A percentile compares a stretch with the other conserved stretches of the same genome.
These are phyloP conservation scores for Penicillium parvum DNA, from an alignment of 495 filamentous ascomycete genomes.

Conservation along the genomic window DNA sequence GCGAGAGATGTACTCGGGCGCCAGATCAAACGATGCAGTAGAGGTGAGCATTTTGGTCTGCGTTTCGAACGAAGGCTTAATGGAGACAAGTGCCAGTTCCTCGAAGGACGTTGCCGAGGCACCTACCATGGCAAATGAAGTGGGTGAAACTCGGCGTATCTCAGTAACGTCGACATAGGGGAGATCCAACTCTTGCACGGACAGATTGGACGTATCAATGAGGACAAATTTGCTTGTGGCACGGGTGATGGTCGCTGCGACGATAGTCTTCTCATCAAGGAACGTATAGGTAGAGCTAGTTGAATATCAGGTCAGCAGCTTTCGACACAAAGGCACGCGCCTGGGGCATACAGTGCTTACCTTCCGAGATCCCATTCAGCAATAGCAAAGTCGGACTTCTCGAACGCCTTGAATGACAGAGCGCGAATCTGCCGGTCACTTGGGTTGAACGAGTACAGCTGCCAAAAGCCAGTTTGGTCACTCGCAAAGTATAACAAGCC, in stretches of 20 bases:
- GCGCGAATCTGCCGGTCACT: neutral
- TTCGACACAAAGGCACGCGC: too few relatives aligned
- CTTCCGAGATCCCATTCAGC: slow-evolving; percentile 37
- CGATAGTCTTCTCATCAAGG: slow-evolving; percentile 33
- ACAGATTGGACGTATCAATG: slow-evolving; percentile 14
- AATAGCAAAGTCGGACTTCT: slow-evolving; percentile 37
- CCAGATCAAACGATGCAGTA: slow-evolving; percentile 18
- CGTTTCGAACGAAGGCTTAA: slow-evolving; percentile 6
- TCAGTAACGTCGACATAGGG: slow-evolving; percentile 21
- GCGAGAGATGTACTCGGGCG: slow-evolving; percentile 30
- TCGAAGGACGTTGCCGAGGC: slow-evolving; percentile 16
- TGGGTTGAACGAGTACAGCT: slow-evolving; percentile 31
- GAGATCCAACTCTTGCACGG: slow-evolving; percentile 17
- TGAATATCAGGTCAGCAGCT: too few relatives aligned
- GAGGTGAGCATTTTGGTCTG: slow-evolving; percentile 21
- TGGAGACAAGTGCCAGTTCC: slow-evolving; percentile 21
- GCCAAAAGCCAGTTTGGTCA: slow-evolving; percentile 40
- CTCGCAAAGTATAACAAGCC: slow-evolving; percentile 41
- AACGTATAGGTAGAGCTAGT: slow-evolving; percentile 33
- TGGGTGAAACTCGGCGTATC: slow-evolving; percentile 17
- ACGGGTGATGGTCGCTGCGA: slow-evolving; percentile 25
- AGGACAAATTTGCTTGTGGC: slow-evolving; percentile 22
- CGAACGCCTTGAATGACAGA: slow-evolving; percentile 25
- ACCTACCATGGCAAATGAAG: slow-evolving; percentile 20
- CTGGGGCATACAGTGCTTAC: slow-evolving; percentile 20